These are phyloP conservation scores for Sugiyamaella lignohabitans DNA, from an alignment of 805 yeast species.

Conservation along the genomic window DNA sequence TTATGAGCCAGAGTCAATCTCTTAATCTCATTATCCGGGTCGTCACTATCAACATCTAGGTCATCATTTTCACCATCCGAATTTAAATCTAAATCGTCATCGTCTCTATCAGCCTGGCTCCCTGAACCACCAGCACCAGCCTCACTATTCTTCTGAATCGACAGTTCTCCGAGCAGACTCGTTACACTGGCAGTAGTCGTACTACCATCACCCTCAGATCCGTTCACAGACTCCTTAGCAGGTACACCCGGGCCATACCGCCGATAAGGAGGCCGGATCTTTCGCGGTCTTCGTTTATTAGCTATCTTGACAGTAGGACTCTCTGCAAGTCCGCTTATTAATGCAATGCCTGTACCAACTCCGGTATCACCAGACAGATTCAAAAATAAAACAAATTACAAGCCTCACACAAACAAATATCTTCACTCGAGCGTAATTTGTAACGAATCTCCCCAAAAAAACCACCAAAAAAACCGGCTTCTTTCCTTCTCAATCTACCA, in stretches of 20 bases:
- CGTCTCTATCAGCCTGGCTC: neutral
- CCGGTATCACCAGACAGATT: no score
- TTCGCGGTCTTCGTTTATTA: slow-evolving; percentile 80
- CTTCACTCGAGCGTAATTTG: no score
- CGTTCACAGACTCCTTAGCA: slow-evolving; percentile 7
- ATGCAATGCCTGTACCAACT: no score
- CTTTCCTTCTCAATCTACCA: no score
- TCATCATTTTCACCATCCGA: slow-evolving; percentile 2
- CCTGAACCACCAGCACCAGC: slow-evolving; percentile 7
- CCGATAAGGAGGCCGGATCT: slow-evolving; percentile 71
- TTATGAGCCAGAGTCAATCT: no score
- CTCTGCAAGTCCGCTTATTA: no score
- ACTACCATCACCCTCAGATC: neutral
- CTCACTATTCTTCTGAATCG: slow-evolving; percentile 4
- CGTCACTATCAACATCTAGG: slow-evolving; percentile 1
- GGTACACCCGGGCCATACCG: slow-evolving; percentile 48
- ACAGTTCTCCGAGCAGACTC: slow-evolving; percentile 4
- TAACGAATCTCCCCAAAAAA: no score
- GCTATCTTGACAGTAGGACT: slow-evolving; percentile 50
- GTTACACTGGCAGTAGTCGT: no score
- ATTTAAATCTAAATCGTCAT: neutral
- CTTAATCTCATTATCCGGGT: no score
- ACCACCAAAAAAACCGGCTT: no score
- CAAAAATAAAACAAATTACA: no score
- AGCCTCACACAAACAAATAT: no score